Percentiles rank a stretch among this genome's conserved stretches.
Evolutionary conservation across 2,329 filamentous ascomycete genomes (phyloP).

Genomic region (Phyllosticta citrichinensis): DNA sequence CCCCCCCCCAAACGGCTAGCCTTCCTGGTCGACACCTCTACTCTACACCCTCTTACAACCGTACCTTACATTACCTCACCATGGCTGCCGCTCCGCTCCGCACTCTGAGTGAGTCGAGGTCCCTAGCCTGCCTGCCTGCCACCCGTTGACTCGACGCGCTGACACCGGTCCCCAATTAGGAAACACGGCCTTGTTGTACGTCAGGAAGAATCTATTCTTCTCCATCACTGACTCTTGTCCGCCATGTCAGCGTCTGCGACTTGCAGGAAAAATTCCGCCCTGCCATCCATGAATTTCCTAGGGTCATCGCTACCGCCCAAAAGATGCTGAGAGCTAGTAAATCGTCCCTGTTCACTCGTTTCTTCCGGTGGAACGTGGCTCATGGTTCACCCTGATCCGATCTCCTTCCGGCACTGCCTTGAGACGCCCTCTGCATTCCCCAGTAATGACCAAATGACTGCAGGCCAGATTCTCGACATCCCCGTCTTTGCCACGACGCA

Average conservation of each 20-base stretch:
- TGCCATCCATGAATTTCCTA: conserved; percentile 76
- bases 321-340: conserved; percentile 42
- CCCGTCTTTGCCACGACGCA: conserved; percentile 84
- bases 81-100: conserved; percentile 6
- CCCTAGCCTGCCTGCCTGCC: neutral
- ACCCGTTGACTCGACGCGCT: neutral
- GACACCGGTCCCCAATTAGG: conserved; percentile 12
- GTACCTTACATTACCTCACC: neutral
- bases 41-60: neutral
- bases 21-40: neutral
- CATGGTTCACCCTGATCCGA: neutral
- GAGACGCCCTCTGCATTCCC: neutral
- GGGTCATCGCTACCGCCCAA: conserved; percentile 48
- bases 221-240: neutral
- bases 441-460: neutral
- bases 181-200: conserved; percentile 33
- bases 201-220: too few species aligned
- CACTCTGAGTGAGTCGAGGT: conserved; percentile 8
- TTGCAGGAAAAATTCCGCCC: conserved; percentile 86
- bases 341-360: conserved; percentile 10
- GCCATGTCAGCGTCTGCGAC: conserved; percentile 65
- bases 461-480: conserved; percentile 52
- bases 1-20: neutral
- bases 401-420: neutral
- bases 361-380: neutral